Evolutionary conservation across 306 rosid species (phyloP), one percentile per base, ranked within the genome.

Genomic region (Hippophae tibetana): DNA sequence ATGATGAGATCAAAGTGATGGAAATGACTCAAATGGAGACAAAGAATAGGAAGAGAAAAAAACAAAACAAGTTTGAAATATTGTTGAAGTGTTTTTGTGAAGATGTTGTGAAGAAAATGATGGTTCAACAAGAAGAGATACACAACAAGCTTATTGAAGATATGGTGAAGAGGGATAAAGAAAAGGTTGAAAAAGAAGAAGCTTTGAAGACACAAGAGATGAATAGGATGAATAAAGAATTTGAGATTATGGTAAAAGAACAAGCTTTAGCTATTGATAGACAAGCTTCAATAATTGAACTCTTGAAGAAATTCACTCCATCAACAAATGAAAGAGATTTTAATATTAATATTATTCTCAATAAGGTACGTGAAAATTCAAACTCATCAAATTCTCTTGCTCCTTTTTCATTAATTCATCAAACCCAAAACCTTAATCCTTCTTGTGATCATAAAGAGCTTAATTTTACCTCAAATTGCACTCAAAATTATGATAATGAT

Each of bases 141-240:
- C 97, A 90, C 71, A 68, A 69, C 7, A 81, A 70, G 80, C 80
- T 90, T 49, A 63, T 90, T 0, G 67, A 84, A 60, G 86, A 90
- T 11, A 86, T 90, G 89, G 44, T 77, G 57, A 84, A 59, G 67
- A 84, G 95, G 62, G 94, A 86, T 27, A 64, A 81, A 64, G 97
- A 80, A 43, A 90, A 84, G 60, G 11, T 84, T 9, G 79, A 72
- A 1, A 84, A 62, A 52, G 94, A 84, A 56, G 94, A 90, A 55
- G 86, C 73, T n/a, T 82, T 86, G 95, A 90, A 87, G 79, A 86
- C 75, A 64, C 73, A 79, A 72, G 95, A 86, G 73, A 68, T 70
- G 52, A 90, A 86, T 3, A 77, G 74, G 63, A 76, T 90, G 84
- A 83, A 90, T 69, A 78, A 67, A 66, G 97, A 89, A 79, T 87